Evolutionary conservation across 2,329 filamentous ascomycete genomes (phyloP), one percentile per base, ranked within the genome.

Genomic region (Fusarium mundagurra): DNA sequence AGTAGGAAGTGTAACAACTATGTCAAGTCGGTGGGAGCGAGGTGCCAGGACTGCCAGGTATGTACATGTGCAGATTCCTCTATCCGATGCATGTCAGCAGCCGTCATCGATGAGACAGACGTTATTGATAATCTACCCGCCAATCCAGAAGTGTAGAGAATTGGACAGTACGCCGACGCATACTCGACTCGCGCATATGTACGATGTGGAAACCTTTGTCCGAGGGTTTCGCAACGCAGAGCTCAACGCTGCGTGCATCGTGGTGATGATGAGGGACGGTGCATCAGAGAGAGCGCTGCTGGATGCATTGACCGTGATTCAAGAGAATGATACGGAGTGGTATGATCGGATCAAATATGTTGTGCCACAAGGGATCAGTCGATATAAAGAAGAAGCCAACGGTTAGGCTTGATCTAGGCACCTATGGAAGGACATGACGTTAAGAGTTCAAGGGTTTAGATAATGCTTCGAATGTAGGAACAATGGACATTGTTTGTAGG

Each of bases 11-110:
- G 76, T 63, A 61, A 69, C 51, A 65, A 61, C 33, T 75, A 74
- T 74, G 76, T 77, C 27, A 58, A 73, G 27, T 62, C 45, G 33
- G 36, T 77, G 31, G 76, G 74, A 45, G 63, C 65, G 41, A 73
- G 64, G 27, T 78, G 76, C 53, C 66, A 70, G 34, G 61, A 72
- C 45, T 77, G 76, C 62, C 67, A 72, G 70, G 76, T 78, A 74
- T 39, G 73, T 64, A 53, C 38, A 61, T 41, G 58, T 41, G 47
- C 70, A 69, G 41, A n/a, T 34, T 29, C 18, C 31, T 59, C 24
- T 47, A 36, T 31, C 33, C 57, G 34, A 63, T 34, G 43, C 50
- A 60, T 68, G 54, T 61, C 41, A 43, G 63, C 33, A 70, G 60
- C 64, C 57, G 54, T 61, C 36, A 43, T 67, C 29, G 63, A 67